Evolutionary conservation across 345 rosid genomes (phyloP).

Genomic region (Anacardium occidentale): DNA sequence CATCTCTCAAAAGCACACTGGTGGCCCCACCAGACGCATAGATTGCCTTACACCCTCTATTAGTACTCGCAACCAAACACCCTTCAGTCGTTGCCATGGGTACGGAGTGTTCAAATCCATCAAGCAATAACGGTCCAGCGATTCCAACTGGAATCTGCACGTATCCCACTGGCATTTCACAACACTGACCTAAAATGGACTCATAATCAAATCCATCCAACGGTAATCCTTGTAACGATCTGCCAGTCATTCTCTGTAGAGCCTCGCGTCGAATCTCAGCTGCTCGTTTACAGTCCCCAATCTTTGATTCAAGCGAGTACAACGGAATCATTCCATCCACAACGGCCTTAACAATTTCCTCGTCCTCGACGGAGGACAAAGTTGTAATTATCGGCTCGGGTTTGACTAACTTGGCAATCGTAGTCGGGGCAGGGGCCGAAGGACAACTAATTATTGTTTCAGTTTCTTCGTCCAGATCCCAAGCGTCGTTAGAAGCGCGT

Average conservation of each 20-base stretch:
- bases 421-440: conserved; percentile 1
- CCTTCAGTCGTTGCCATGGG: conserved; percentile 99
- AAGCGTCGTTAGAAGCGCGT: conserved; percentile 59
- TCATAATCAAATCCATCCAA: conserved; percentile 80
- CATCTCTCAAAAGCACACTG: conserved; percentile 58
- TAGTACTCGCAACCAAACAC: conserved; percentile 85
- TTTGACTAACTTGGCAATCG: conserved; percentile 14
- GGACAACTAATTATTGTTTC: background rate
- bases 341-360: conserved; percentile 59
- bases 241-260: conserved; percentile 68
- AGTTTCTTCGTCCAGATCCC: conserved; percentile 50
- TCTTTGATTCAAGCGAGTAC: conserved; percentile 64
- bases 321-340: conserved; percentile 58
- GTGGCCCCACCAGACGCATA: conserved; percentile 70
- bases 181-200: conserved; percentile 87
- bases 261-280: conserved; percentile 74
- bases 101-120: conserved; percentile 74
- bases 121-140: conserved; percentile 85
- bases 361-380: conserved; percentile 59
- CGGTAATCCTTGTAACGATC: conserved; percentile 74
- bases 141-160: conserved; percentile 92
- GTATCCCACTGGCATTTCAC: conserved; percentile 96
- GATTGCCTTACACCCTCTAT: conserved; percentile 95
- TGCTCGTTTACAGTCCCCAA: conserved; percentile 81
- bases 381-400: conserved; percentile 36